Base-by-base conservation (phyloP, 1,284 basidiomycete species). In the Caloboletus inedulis region DNA sequence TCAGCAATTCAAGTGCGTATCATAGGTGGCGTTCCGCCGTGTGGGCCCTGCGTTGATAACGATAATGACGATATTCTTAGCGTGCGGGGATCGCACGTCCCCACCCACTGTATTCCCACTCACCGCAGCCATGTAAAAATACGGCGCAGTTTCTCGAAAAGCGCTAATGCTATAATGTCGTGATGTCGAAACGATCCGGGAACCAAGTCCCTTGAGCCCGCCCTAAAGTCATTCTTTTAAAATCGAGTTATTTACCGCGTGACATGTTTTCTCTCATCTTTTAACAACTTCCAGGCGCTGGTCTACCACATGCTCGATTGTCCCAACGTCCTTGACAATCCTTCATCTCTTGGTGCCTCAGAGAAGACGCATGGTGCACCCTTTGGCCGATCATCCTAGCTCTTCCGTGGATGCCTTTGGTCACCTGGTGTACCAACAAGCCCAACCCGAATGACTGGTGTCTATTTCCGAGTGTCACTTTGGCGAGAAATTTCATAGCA, bases 381-480 rank as follows among this genome's bases (percentile, higher is more conserved):
- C 78, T 81, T 83, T 82, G 83, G 83, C 83, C 70, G 77, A 69
- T 62, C 76, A 72, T 78, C 74, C 77, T 72, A 67, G 61, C 56
- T 61, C 56, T 43, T 56, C 56, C 60, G 64, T 79, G 77, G 77
- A 72, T 74, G 72, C 52, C 55, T 55, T 72, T 74, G 74, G 83
- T 85, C 83, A 85, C 82, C 82, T 81, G 74, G 80, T 78, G 80
- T 72, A 74, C 75, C 76, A 56, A 84, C 78, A 85, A 30, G 37
- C 19, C 16, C 44, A 34, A 18, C 21, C 27, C 19, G 23, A 30
- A 19, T 30, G 16, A 5, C 37, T 34, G 18, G 35, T 30, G 10
- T 31, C 4, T 30, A 19, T 21, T 12, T 13, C 3, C 19, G 21
- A 23, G 9, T 16, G 18, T 16, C 1, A 13, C 27, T 3, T 13